A percentile compares a stretch with the other conserved stretches of the same genome.
Evolutionary conservation across 208 protist genomes (phyloP).

Genomic region (Trypanosoma boissoni): DNA sequence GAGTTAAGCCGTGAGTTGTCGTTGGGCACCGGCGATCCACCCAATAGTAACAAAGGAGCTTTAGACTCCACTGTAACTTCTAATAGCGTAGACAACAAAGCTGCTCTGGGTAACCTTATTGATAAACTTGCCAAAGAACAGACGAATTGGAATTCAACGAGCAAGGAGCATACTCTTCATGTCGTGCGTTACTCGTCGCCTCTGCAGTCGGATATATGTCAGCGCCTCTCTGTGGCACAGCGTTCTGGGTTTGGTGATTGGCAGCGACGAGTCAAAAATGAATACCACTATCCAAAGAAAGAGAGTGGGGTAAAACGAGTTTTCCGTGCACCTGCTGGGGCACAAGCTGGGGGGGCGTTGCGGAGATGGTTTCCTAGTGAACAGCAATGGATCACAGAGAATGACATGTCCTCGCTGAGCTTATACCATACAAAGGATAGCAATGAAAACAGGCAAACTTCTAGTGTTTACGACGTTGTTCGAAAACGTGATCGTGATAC

Average conservation of each 20-base stretch:
- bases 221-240: slow-evolving; percentile 42
- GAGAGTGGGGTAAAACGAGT: slow-evolving; percentile 30
- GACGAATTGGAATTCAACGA: slow-evolving; percentile 18
- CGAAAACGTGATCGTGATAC: slow-evolving; percentile 30
- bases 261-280: slow-evolving; percentile 25
- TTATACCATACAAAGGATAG: slow-evolving; percentile 30
- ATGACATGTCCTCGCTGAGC: slow-evolving; percentile 56
- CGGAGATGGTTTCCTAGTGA: slow-evolving; percentile 50
- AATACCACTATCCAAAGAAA: slow-evolving; percentile 54
- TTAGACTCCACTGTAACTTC: not conserved
- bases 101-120: slow-evolving; percentile 47
- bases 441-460: slow-evolving; percentile 20
- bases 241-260: slow-evolving; percentile 59
- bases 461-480: slow-evolving; percentile 30
- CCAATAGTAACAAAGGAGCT: slow-evolving; percentile 11
- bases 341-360: slow-evolving; percentile 34
- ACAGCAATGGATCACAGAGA: slow-evolving; percentile 52
- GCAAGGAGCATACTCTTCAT: slow-evolving; percentile 7
- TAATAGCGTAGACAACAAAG: slow-evolving; percentile 20
- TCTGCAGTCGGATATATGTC: slow-evolving; percentile 27
- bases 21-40: slow-evolving; percentile 7
- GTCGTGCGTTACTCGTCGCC: slow-evolving; percentile 19
- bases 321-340: slow-evolving; percentile 52
- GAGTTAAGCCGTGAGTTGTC: slow-evolving; percentile 21
- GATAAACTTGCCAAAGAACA: slow-evolving; percentile 37